Percentiles rank a stretch among this genome's conserved stretches.
Evolutionary conservation across 1,284 basidiomycete genomes (phyloP).

Genomic region (Gymnopus androsaceus): DNA sequence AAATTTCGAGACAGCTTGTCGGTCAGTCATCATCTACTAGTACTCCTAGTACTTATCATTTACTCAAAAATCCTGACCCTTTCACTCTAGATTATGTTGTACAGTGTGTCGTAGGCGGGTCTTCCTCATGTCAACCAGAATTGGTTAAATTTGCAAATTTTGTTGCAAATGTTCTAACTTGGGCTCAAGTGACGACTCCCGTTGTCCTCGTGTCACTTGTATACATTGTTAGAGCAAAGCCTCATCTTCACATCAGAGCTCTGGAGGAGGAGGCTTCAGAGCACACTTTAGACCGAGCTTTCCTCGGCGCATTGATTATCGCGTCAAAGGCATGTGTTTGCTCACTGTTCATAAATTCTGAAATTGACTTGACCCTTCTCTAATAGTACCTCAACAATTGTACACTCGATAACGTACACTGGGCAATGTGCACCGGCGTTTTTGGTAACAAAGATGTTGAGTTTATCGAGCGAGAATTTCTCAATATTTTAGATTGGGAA

Average conservation of each 20-base stretch:
- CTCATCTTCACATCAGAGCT: constrained; percentile 72
- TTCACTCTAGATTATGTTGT: constrained; percentile 60
- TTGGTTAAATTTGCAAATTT: constrained; percentile 59
- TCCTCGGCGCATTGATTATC: too few species aligned
- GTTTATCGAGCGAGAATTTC: constrained; percentile 75
- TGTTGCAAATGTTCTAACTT: constrained; percentile 61
- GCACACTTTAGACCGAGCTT: too few species aligned
- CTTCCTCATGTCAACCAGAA: constrained; percentile 45
- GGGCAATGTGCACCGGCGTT: constrained; percentile 75
- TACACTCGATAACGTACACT: constrained; percentile 77
- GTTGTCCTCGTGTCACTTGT: constrained; percentile 65
- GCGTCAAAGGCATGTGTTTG: too few species aligned
- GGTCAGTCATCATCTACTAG: too few species aligned
- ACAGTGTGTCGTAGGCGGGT: constrained; percentile 57
- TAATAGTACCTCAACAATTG: constrained; percentile 72
- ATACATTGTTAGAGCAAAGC: constrained; percentile 70
- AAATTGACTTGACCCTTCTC: constrained; percentile 20
- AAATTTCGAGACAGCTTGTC: constrained; percentile 57
- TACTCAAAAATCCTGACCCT: constrained; percentile 16
- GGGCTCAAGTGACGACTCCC: constrained; percentile 66
- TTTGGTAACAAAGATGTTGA: constrained; percentile 77
- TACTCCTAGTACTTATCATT: not conserved
- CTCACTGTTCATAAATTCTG: constrained; percentile 64
- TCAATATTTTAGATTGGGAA: constrained; percentile 74
- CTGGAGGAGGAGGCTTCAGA: constrained; percentile 78